phyloP scores from a whole-genome alignment of 139 green algal genomes.

The Tetradesmus obliquus region DNA sequence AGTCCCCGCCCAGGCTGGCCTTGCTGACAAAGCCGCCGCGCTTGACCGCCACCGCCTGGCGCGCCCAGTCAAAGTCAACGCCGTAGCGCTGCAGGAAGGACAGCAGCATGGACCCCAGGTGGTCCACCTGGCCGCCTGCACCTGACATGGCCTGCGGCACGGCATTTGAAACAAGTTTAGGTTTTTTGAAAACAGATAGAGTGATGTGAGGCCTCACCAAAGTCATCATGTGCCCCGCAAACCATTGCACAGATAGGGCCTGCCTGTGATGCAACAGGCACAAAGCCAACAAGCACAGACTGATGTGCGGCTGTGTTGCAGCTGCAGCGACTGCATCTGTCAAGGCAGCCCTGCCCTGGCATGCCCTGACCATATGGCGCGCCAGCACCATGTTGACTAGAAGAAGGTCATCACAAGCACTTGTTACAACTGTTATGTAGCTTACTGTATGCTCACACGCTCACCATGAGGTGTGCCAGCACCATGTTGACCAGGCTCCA shows the following conservation, averaged over 20 bases:
- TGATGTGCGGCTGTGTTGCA: not conserved
- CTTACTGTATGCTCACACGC: not conserved
- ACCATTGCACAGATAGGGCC: too few species aligned
- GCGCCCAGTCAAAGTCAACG: not conserved
- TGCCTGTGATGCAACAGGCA: not conserved
- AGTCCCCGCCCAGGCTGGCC: not conserved
- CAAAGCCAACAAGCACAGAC: not conserved
- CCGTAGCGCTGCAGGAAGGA: conserved; percentile 44
- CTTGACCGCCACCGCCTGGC: conserved; percentile 30
- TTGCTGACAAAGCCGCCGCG: conserved; percentile 19
- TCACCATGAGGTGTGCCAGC: conserved; percentile 40
- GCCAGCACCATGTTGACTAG: too few species aligned
- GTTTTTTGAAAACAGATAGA: not conserved
- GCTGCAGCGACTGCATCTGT: not conserved
- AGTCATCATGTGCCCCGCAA: not conserved
- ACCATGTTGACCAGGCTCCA: conserved; percentile 47
- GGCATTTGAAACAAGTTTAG: not conserved
- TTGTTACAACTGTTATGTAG: too few species aligned
- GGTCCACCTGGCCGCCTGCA: not conserved
- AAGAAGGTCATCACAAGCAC: too few species aligned
- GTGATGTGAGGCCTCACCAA: not conserved
- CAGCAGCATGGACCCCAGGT: conserved; percentile 16
- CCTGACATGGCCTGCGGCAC: not conserved
- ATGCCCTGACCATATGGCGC: too few species aligned
- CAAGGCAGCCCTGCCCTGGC: not conserved